Evolutionary conservation across 2,329 filamentous ascomycete species (phyloP), one percentile per base, ranked within the genome.

Genomic region (Mycosphaerella arachidis): DNA sequence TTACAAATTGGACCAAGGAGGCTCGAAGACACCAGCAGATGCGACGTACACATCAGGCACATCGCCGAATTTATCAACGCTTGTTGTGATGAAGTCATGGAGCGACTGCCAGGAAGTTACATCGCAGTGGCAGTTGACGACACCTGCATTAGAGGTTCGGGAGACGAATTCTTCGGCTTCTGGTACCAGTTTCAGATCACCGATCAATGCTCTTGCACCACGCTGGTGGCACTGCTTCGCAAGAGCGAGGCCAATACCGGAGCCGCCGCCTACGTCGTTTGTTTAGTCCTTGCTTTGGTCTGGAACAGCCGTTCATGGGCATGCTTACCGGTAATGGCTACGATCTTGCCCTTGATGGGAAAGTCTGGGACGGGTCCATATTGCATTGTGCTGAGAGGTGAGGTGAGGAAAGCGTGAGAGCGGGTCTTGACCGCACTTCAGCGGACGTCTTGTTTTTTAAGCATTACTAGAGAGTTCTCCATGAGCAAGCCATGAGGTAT

Each of bases 321-420:
- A 30, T 35, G 50, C 30, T 31, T 48, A 48, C 62, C 64, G n/a
- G 59, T 64, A 20, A 64, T 60, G 40, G 53, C 60, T 16, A 63
- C 63, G 56, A 62, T 66, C 48, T 67, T 67, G 52, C 53, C 53
- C 30, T 63, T 56, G 60, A 68, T 27, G 3, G 61, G 60, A 52
- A 65, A 67, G 45, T 66, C 46, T n/a, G 54, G 54, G 40, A 68
- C 63, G 13, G 63, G 62, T 20, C 66, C 63, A 58, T 67, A 61
- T 37, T 66, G 62, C 61, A 65, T 65, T 48, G 56, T 33, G 40
- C 29, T 55, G 51, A 43, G 51, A 43, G 4, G 51, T 3, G 6
- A 20, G 46, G 46, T 3, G 6, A 20, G 46, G 46, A 9, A 27
- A 27, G 29, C 4, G 3, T 12, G 8, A 16, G 20, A 1, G n/a